Evolutionary conservation across 306 rosid genomes (phyloP), one percentile per base, ranked within the genome.

Genomic region (Quercus wislizeni): DNA sequence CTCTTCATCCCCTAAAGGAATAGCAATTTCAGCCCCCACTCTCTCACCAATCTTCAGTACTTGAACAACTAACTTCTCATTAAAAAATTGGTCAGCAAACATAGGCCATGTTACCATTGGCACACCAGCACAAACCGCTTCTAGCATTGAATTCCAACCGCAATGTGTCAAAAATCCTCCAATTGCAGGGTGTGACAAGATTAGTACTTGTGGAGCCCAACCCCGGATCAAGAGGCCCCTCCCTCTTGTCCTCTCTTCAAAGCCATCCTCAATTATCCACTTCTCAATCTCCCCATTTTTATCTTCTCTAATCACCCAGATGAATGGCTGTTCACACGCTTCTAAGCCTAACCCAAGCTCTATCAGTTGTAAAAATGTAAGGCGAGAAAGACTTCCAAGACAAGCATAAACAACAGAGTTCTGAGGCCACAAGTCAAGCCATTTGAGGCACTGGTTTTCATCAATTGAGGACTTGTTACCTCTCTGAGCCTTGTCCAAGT

Each of bases 101-200:
- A 88, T 31, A 1, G 97, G 92, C 94, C 92, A 90, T 0, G 94
- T 88, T 2, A 87, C 49, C 87, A 92, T 57, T 18, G 97, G 92
- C 20, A 90, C 69, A 0, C 92, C 94, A 1, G 79, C 82, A 33
- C 75, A 41, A 56, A 88, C 62, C 51, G 84, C 97, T 83, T 90
- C 92, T 0, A 85, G 67, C 2, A 88, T 88, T 0, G 97, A 92
- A 31, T 92, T 92, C 94, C 97, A 92, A 5, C 94, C 97, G 55
- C 92, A 88, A 6, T 92, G 97, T 2, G 94, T 92, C 31, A 92
- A 51, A 46, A 92, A 92, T 5, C 78, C 89, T 33, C 87, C 87
- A 14, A 83, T 51, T n/a, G 87, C 41, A 10, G 73, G 54, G 68
- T 92, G 96, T 23, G 92, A 87, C 35, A 92, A 9, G 46, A 92